phyloP scores from a whole-genome alignment of 768 basidiomycete species.

The Boletus pseudo-olivaceus region DNA sequence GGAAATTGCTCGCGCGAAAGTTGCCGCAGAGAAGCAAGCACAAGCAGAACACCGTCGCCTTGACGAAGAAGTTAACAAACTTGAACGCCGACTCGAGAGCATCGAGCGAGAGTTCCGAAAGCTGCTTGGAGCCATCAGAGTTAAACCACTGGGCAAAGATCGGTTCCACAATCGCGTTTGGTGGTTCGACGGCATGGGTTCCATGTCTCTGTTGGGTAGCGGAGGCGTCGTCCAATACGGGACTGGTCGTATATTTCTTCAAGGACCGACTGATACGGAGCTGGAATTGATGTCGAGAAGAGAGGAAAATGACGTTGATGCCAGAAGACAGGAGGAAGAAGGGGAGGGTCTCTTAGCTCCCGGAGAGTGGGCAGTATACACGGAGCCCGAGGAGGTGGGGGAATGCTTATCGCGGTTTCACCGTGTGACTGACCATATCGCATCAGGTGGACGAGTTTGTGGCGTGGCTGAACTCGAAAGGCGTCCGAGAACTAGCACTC shows the following conservation, averaged over 20 bases:
- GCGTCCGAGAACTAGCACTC: conserved; percentile 80
- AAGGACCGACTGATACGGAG: conserved; percentile 87
- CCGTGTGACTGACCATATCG: conserved; percentile 7
- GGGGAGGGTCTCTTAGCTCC: conserved; percentile 69
- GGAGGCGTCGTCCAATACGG: conserved; percentile 82
- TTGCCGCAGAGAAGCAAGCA: conserved; percentile 76
- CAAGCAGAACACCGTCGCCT: conserved; percentile 78
- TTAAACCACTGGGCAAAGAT: conserved; percentile 87
- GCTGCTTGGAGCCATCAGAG: conserved; percentile 76
- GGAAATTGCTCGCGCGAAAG: conserved; percentile 73
- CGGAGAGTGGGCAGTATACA: conserved; percentile 90
- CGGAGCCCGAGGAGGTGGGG: conserved; percentile 79
- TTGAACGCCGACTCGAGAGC: conserved; percentile 75
- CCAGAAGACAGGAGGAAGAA: conserved; percentile 72
- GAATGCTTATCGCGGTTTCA: neutral
- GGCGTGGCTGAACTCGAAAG: conserved; percentile 90
- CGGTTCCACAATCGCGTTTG: conserved; percentile 93
- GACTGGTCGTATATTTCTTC: conserved; percentile 86
- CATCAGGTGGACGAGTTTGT: conserved; percentile 75
- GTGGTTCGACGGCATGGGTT: conserved; percentile 99
- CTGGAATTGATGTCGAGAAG: conserved; percentile 62
- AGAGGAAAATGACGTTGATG: conserved; percentile 49
- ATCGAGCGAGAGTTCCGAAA: conserved; percentile 95
- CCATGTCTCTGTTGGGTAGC: conserved; percentile 71
- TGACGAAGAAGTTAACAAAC: conserved; percentile 83